Percentiles rank a stretch among this genome's conserved stretches.
These are phyloP conservation scores for Astragalus membranaceus DNA, from an alignment of 306 rosid species.

Conservation along the genomic window DNA sequence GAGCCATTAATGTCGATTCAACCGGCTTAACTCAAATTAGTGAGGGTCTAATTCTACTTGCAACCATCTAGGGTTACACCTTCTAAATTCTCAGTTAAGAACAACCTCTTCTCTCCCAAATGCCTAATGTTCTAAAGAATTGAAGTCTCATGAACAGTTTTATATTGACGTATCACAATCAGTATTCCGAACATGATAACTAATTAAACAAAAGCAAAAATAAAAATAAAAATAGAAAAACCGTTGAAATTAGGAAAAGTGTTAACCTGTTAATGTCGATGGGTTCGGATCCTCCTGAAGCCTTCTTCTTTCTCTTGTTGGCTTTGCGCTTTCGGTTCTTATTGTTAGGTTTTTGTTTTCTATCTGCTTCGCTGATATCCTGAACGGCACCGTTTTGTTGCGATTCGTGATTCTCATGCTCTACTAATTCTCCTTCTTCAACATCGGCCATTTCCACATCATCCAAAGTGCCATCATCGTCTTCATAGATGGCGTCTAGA, in stretches of 20 bases:
- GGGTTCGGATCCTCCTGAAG: slow-evolving; percentile 27
- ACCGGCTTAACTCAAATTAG: no score
- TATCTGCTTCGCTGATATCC: slow-evolving; percentile 19
- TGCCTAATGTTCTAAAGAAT: background rate
- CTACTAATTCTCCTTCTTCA: slow-evolving; percentile 81
- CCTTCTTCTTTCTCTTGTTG: slow-evolving; percentile 44
- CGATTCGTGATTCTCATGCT: slow-evolving; percentile 13
- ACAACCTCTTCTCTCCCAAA: background rate
- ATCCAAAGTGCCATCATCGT: slow-evolving; percentile 25
- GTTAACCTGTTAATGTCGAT: slow-evolving; percentile 56
- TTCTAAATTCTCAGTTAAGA: background rate
- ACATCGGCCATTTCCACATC: slow-evolving; percentile 84
- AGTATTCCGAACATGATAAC: background rate
- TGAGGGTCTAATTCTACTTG: background rate
- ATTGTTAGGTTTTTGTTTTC: slow-evolving; percentile 20
- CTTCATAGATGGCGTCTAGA: slow-evolving; percentile 58
- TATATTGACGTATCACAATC: background rate
- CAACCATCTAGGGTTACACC: background rate
- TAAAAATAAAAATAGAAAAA: background rate
- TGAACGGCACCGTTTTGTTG: slow-evolving; percentile 14
- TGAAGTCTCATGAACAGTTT: background rate
- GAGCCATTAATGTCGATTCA: background rate
- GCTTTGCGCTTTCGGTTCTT: slow-evolving; percentile 38
- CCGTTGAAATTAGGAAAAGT: background rate
- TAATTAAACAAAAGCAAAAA: background rate